A percentile compares a stretch with the other conserved stretches of the same genome.
Evolutionary conservation across 2,329 filamentous ascomycete species (phyloP).

Genomic region (Neofusicoccum parvum): DNA sequence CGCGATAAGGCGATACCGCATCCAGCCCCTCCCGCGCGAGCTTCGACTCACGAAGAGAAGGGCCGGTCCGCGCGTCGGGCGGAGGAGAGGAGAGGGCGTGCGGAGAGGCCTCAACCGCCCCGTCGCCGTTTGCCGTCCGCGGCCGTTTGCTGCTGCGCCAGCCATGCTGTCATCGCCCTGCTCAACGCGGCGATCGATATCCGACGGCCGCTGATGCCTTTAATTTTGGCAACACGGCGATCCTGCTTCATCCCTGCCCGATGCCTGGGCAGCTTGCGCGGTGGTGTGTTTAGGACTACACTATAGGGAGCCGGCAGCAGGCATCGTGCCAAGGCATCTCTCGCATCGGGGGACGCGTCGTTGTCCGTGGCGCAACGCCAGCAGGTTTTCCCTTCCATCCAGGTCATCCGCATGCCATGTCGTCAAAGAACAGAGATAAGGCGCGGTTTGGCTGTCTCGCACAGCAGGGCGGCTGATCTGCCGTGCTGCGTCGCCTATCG

Average conservation of each 20-base stretch:
- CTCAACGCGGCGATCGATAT: too few relatives aligned
- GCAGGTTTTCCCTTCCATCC: neutral
- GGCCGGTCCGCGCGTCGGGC: constrained; percentile 14
- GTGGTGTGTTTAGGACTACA: neutral
- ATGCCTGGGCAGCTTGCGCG: neutral
- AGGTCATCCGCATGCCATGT: neutral
- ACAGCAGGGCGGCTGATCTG: constrained; percentile 13
- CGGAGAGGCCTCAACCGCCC: neutral
- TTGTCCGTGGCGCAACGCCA: neutral
- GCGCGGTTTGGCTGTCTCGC: neutral
- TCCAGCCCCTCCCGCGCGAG: neutral
- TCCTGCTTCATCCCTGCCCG: neutral
- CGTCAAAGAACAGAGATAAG: constrained; percentile 1
- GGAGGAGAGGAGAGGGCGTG: neutral
- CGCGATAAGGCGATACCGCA: constrained; percentile 8
- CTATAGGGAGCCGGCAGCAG: neutral
- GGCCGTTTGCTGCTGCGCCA: too few relatives aligned
- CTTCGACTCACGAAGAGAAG: neutral
- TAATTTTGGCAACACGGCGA: neutral
- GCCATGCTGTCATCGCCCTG: neutral
- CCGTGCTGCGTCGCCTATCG: neutral
- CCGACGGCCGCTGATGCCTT: neutral
- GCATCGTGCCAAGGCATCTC: constrained; percentile 8
- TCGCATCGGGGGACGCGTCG: neutral
- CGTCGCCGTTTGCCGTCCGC: too few relatives aligned